phyloP scores from a whole-genome alignment of 495 filamentous ascomycete species.

The Apodospora peruviana region DNA sequence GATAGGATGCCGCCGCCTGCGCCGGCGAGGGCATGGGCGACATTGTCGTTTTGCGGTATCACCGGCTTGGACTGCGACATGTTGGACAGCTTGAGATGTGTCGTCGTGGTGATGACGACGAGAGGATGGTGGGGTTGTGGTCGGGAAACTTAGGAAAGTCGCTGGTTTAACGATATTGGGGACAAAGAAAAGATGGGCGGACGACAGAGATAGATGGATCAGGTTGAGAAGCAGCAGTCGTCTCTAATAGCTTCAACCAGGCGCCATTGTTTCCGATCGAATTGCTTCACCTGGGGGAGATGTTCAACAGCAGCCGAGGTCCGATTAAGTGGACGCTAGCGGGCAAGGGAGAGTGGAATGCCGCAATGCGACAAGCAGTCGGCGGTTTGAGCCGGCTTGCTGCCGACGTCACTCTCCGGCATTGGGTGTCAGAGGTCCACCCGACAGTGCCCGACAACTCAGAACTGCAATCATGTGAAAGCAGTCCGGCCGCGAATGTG shows the following conservation, averaged over 20 bases:
- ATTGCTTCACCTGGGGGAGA: no score
- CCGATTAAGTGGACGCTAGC: slow-evolving; percentile 16
- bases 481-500: no score
- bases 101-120: not conserved
- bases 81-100: slow-evolving; percentile 1
- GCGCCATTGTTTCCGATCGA: no score
- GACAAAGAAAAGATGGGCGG: no score
- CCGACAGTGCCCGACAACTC: no score
- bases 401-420: slow-evolving; percentile 14
- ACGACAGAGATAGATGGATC: no score
- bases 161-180: not conserved
- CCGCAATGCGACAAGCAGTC: not conserved
- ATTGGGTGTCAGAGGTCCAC: no score
- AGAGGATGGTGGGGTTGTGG: not conserved
- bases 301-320: slow-evolving; percentile 17
- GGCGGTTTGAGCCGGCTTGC: no score
- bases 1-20: slow-evolving; percentile 89
- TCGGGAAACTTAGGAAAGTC: not conserved
- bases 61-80: slow-evolving; percentile 41
- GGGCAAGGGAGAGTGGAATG: slow-evolving; percentile 1
- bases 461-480: not conserved
- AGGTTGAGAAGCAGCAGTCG: no score
- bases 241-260: no score
- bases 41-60: slow-evolving; percentile 76
- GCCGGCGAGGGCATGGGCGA: slow-evolving; percentile 82